A percentile compares a stretch with the other conserved stretches of the same genome.
Conservation (phyloP, 2,329 filamentous ascomycete species). For the Cercospora zeae-maydis region DNA sequence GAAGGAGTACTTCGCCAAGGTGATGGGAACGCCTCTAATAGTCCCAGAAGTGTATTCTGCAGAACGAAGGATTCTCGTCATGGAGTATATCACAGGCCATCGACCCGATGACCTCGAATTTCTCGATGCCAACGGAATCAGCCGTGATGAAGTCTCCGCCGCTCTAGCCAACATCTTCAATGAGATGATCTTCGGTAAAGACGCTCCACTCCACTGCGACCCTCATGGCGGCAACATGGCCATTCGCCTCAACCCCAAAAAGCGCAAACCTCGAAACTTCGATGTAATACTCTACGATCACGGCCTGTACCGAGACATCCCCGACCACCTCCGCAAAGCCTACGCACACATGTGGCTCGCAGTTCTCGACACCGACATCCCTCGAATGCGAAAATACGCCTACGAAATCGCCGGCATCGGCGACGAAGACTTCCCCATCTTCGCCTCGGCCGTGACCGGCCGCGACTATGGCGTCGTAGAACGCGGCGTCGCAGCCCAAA, state of each 20-base stretch:
- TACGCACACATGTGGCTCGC: conserved; percentile 98
- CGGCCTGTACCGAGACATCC: conserved; percentile 91
- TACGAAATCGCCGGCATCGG: conserved; percentile 83
- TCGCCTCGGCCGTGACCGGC: conserved; percentile 93
- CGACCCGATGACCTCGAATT: conserved; percentile 86
- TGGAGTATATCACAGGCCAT: conserved; percentile 85
- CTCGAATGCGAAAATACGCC: conserved; percentile 81
- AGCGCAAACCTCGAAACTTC: conserved; percentile 67
- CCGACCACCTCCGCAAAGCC: conserved; percentile 68
- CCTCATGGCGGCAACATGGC: conserved; percentile 96
- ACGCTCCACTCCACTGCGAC: conserved; percentile 90
- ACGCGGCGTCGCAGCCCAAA: conserved; percentile 50
- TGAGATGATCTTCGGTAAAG: conserved; percentile 95
- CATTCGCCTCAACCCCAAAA: conserved; percentile 69
- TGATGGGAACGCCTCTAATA: conserved; percentile 74
- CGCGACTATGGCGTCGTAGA: conserved; percentile 78
- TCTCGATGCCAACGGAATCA: conserved; percentile 79
- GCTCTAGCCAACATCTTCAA: conserved; percentile 92
- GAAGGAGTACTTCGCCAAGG: conserved; percentile 72
- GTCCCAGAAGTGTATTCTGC: conserved; percentile 90
- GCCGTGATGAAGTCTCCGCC: conserved; percentile 91
- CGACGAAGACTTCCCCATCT: conserved; percentile 88
- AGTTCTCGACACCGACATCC: conserved; percentile 84
- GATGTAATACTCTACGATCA: conserved; percentile 97
- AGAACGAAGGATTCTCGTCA: conserved; percentile 82